Evolutionary conservation across 2,329 filamentous ascomycete species (phyloP), one percentile per base, ranked within the genome.

Genomic region (Drechslera avenae): DNA sequence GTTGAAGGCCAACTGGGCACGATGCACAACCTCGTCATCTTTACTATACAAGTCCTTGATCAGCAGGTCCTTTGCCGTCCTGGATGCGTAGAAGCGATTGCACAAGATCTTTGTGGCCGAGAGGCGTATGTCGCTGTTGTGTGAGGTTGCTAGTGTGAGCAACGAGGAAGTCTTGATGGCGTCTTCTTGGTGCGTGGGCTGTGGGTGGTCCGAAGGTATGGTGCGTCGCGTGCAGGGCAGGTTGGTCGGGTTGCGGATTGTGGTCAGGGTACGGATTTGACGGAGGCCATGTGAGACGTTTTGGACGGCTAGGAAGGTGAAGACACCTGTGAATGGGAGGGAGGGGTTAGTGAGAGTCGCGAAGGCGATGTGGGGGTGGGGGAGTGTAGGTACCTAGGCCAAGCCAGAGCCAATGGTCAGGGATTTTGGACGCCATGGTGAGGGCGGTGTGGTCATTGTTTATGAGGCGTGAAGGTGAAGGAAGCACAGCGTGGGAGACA

Each of bases 121-220:
- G 39, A 72, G 66, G 53, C 74, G 70, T 48, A 80, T 78, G 36
- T 77, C 74, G 39, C 68, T 61, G 63, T 79, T 78, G n/a, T 70
- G 63, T 37, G 71, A 73, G 3, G 64, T 67, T 23, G 74, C 71
- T 41, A 80, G 74, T 16, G 67, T 71, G 16, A 66, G 56, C 14
- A 80, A 70, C 2, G 76, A 76, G 6, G 64, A 48, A 28, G 77
- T 67, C 32, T 73, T 70, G 40, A 80, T 77, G 4, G 73, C 70
- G 71, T 64, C 46, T 86, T 93, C 53, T 87, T 87, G 69, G 88
- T 88, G 43, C 82, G 89, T 54, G 2, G 60, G 76, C 82, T n/a
- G 88, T 51, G 4, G 52, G 76, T 3, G 92, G 57, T 84, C 87
- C 43, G 85, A 26, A 33, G 45, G 50, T 39, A 43, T 53, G 33